Conservation (phyloP, 2,329 filamentous ascomycete genomes). For the Phaeosphaeriaceae sp. region DNA sequence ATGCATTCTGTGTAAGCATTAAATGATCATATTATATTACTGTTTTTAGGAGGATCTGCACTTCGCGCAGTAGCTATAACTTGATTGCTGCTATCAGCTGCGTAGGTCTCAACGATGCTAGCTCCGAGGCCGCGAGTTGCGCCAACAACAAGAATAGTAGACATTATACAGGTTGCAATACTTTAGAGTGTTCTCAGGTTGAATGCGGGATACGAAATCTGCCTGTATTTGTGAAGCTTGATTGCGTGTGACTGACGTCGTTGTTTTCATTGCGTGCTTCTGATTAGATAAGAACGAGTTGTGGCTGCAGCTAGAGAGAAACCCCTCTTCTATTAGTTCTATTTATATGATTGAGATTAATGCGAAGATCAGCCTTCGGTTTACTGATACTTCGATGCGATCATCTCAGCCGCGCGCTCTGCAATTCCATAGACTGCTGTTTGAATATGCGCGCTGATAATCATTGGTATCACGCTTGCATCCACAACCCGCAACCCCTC, state of each 20-base stretch:
- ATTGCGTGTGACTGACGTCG: background rate
- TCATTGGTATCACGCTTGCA: conserved; percentile 32
- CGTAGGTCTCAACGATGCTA: conserved; percentile 65
- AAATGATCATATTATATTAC: conserved; percentile 9
- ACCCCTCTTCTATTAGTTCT: too few relatives aligned
- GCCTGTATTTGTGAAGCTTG: background rate
- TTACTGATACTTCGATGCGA: conserved; percentile 11
- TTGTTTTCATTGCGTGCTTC: conserved; percentile 4
- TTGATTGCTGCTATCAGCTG: conserved; percentile 48
- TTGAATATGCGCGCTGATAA: conserved; percentile 27
- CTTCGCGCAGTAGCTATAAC: conserved; percentile 68
- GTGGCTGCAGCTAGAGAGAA: background rate
- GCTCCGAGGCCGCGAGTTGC: conserved; percentile 72
- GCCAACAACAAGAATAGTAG: conserved; percentile 67
- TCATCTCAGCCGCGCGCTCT: conserved; percentile 27
- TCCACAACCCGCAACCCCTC: conserved; percentile 26
- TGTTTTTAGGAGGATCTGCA: conserved; percentile 48
- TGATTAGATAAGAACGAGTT: conserved; percentile 3
- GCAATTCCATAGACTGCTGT: conserved; percentile 36
- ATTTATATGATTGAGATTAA: too few relatives aligned
- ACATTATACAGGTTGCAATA: conserved; percentile 20
- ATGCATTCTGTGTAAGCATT: background rate
- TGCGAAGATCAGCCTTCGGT: too few relatives aligned
- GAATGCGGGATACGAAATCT: background rate
- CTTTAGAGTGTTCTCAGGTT: background rate